phyloP scores from a whole-genome alignment of 345 rosid species.

The Acer yangbiense region DNA sequence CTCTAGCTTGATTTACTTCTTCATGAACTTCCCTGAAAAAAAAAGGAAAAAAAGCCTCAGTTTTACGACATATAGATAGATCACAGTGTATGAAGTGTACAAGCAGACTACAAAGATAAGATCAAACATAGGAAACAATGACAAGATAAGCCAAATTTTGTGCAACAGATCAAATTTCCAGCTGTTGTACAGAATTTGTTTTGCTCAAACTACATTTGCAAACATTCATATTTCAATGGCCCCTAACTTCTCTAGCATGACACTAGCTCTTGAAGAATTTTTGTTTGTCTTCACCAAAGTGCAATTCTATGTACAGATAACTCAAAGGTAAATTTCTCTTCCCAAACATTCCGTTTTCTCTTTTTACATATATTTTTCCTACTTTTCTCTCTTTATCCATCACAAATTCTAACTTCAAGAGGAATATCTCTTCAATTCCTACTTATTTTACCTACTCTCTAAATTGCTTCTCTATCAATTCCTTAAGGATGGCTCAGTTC shows the following conservation, averaged over 20 bases:
- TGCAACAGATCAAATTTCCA: not conserved
- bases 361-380: not conserved
- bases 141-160: not conserved
- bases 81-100: not conserved
- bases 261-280: not conserved
- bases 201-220: not conserved
- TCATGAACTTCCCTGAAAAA: slow-evolving; percentile 80
- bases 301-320: not conserved
- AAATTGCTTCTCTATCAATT: not conserved
- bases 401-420: not conserved
- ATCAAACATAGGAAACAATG: not conserved
- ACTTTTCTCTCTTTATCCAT: not conserved
- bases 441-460: not conserved
- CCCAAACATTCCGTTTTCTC: not conserved
- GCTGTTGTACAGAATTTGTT: not conserved
- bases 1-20: slow-evolving; percentile 88
- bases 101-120: not conserved
- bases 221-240: not conserved
- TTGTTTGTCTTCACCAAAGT: not conserved
- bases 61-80: not conserved
- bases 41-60: not conserved
- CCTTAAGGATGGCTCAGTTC: not conserved
- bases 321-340: not conserved
- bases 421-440: not conserved
- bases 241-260: not conserved